These are phyloP conservation scores for Verticillium isaacii DNA, from an alignment of 2,329 filamentous ascomycete species.

Conservation along the genomic window DNA sequence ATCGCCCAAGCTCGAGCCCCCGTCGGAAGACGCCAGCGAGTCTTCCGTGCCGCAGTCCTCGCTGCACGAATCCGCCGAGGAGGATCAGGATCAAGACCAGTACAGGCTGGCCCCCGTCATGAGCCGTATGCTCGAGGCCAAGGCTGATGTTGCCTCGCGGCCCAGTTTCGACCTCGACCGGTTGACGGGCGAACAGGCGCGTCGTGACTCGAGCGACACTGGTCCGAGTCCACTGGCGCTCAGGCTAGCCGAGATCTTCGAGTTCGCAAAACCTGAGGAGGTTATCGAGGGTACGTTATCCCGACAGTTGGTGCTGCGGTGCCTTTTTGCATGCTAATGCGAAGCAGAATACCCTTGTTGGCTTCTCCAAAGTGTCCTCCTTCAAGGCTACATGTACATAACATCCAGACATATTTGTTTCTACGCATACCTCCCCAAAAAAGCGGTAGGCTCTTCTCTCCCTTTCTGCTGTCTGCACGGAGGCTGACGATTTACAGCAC, in stretches of 20 bases:
- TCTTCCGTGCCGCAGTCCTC: constrained; percentile 14
- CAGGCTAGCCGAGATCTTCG: constrained; percentile 78
- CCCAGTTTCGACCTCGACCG: constrained; percentile 53
- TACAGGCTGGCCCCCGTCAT: constrained; percentile 64
- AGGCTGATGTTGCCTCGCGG: constrained; percentile 56
- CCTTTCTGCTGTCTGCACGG: constrained; percentile 3
- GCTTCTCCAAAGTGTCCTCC: constrained; percentile 82
- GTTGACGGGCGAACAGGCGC: constrained; percentile 31
- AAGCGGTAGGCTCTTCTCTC: constrained; percentile 49
- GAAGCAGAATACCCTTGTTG: constrained; percentile 82
- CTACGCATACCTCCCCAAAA: constrained; percentile 94
- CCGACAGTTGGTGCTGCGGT: not conserved
- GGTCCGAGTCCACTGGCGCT: constrained; percentile 59
- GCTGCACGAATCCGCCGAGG: constrained; percentile 8
- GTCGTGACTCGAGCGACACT: constrained; percentile 12
- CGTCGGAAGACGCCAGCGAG: constrained; percentile 26
- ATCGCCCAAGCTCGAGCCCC: constrained; percentile 24
- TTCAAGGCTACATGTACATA: constrained; percentile 96
- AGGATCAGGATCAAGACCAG: constrained; percentile 22
- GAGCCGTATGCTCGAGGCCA: constrained; percentile 72
- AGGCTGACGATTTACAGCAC: constrained; percentile 39
- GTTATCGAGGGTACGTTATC: constrained; percentile 64
- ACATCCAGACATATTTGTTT: constrained; percentile 92
- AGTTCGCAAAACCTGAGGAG: constrained; percentile 75
- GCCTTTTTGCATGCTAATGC: not conserved